These are phyloP conservation scores for Isochrysis galbana DNA, from an alignment of 78 protist species.

Conservation along the genomic window DNA sequence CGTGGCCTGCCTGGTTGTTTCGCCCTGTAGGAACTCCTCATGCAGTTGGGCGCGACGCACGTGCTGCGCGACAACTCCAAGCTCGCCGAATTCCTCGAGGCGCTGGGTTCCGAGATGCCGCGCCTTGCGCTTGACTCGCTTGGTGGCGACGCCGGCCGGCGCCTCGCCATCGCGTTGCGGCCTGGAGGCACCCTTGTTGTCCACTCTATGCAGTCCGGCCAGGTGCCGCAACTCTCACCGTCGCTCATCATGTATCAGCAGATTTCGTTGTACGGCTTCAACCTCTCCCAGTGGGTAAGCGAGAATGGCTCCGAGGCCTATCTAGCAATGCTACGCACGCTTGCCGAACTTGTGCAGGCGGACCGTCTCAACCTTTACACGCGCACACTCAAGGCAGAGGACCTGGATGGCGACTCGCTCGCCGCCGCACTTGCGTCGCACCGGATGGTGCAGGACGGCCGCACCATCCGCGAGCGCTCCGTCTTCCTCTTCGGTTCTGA, in stretches of 20 bases:
- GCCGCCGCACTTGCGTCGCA: background rate
- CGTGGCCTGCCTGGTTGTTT: background rate
- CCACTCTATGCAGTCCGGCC: background rate
- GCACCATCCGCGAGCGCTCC: constrained; percentile 7
- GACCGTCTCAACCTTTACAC: background rate
- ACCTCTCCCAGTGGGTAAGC: background rate
- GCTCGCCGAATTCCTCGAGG: background rate
- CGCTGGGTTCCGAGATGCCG: background rate
- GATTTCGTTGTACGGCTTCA: background rate
- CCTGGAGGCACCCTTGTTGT: background rate
- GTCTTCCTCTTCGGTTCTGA: background rate
- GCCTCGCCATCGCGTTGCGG: background rate
- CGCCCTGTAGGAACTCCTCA: background rate
- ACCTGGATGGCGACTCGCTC: background rate
- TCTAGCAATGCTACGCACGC: background rate
- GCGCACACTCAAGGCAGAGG: too few relatives aligned
- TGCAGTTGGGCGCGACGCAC: constrained; percentile 1
- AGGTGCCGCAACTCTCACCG: background rate
- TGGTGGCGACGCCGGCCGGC: background rate
- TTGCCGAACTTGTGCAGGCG: background rate
- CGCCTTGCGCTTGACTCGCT: background rate
- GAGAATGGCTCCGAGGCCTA: background rate
- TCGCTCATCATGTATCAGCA: constrained; percentile 18
- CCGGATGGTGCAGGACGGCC: background rate
- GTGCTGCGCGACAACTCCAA: constrained; percentile 19